Conservation (phyloP, 148 eudicot species). For the Nyssa sinensis region DNA sequence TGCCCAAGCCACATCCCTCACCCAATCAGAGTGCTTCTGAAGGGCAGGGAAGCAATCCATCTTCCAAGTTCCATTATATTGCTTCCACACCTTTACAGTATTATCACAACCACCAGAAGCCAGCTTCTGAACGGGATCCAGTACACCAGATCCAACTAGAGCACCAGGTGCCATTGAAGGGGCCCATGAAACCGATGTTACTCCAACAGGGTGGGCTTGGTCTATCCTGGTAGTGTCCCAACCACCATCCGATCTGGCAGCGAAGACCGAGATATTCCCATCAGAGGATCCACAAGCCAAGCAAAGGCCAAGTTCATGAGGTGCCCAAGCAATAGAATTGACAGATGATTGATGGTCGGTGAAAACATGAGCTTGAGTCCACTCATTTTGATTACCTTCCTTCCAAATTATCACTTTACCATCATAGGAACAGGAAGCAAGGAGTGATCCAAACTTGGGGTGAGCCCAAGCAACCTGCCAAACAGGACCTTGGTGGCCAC, state of each 20-base stretch:
- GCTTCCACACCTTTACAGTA: conserved; percentile 86
- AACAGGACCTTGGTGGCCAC: conserved; percentile 86
- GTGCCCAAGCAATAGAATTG: conserved; percentile 89
- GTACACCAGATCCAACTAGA: conserved; percentile 60
- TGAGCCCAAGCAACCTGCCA: conserved; percentile 98
- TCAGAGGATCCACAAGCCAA: conserved; percentile 92
- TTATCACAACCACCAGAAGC: conserved; percentile 92
- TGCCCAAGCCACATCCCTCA: conserved; percentile 94
- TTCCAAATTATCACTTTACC: conserved; percentile 91
- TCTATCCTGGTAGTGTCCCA: conserved; percentile 84
- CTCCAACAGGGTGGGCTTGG: conserved; percentile 94
- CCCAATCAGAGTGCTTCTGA: conserved; percentile 81
- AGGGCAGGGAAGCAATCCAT: conserved; percentile 93
- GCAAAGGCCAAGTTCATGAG: conserved; percentile 85
- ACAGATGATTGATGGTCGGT: conserved; percentile 83
- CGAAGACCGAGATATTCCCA: conserved; percentile 74
- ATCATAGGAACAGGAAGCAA: conserved; percentile 94
- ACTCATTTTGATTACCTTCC: conserved; percentile 80
- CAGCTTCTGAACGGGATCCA: conserved; percentile 71
- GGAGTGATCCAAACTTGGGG: conserved; percentile 76
- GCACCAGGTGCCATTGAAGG: conserved; percentile 82
- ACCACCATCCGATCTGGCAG: conserved; percentile 72
- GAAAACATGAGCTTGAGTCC: conserved; percentile 78
- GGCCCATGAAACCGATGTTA: conserved; percentile 94
- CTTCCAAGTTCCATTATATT: conserved; percentile 69